Percentiles rank a stretch among this genome's conserved stretches.
phyloP scores from a whole-genome alignment of 1,284 basidiomycete genomes.

The Waitea zeae region DNA sequence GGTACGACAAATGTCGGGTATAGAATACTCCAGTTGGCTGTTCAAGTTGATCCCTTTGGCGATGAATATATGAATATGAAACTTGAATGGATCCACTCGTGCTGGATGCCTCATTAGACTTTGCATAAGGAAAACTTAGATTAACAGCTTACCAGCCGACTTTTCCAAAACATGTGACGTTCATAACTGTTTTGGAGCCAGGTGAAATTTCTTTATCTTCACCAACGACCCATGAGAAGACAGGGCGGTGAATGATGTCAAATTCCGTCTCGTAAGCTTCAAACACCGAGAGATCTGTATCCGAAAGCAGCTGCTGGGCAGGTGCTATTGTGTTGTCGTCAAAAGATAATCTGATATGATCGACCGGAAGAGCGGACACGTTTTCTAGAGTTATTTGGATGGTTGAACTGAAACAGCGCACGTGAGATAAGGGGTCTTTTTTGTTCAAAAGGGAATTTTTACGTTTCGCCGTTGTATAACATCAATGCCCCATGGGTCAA shows the following conservation, averaged over 20 bases:
- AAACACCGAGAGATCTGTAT: constrained; percentile 66
- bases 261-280: constrained; percentile 87
- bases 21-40: constrained; percentile 42
- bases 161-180: constrained; percentile 72
- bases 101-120: constrained; percentile 20
- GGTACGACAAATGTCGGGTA: constrained; percentile 69
- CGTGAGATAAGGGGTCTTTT: constrained; percentile 6
- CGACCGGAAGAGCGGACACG: constrained; percentile 62
- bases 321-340: constrained; percentile 76
- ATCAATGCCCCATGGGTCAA: constrained; percentile 83
- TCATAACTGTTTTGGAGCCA: constrained; percentile 51
- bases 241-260: constrained; percentile 60
- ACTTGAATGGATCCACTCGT: constrained; percentile 64
- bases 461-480: constrained; percentile 89
- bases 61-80: constrained; percentile 64
- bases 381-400: constrained; percentile 84
- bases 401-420: constrained; percentile 45
- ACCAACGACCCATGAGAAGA: constrained; percentile 59
- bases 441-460: constrained; percentile 11
- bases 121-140: constrained; percentile 3
- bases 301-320: constrained; percentile 59
- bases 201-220: constrained; percentile 44
- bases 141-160: constrained; percentile 58
- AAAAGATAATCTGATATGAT: constrained; percentile 75
- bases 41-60: constrained; percentile 17